Evolutionary conservation across 805 yeast species (phyloP).

Genomic region (Saccharomycopsis sp.): DNA sequence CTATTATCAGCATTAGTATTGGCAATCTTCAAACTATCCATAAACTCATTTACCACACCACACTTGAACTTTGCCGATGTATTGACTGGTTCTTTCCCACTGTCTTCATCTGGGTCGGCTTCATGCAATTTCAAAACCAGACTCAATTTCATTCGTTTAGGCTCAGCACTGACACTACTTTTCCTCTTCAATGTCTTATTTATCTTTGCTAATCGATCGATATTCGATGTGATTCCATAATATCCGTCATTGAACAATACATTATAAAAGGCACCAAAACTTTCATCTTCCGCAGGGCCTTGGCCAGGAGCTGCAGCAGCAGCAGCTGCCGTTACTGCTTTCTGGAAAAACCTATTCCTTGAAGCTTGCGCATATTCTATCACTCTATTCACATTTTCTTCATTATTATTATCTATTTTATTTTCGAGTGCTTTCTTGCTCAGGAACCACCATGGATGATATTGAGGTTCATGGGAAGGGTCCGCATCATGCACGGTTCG

Average conservation of each 20-base stretch:
- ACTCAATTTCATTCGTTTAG: too few species aligned
- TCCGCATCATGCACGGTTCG: slow-evolving; percentile 48
- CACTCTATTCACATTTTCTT: not conserved
- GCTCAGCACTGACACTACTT: not conserved
- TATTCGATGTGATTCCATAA: too few species aligned
- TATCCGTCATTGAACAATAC: slow-evolving; percentile 1
- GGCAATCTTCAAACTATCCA: not conserved
- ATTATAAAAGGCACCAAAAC: not conserved
- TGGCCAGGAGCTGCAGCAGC: not conserved
- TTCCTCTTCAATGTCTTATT: not conserved
- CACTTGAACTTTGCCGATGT: not conserved
- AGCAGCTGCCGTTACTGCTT: too few species aligned
- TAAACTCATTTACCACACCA: not conserved
- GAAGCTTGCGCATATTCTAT: not conserved
- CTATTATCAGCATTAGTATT: slow-evolving; percentile 1
- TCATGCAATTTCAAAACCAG: too few species aligned
- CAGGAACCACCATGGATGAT: slow-evolving; percentile 5
- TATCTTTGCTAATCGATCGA: not conserved
- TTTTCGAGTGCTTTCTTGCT: not conserved
- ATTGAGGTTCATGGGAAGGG: slow-evolving; percentile 4
- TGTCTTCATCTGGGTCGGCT: not conserved
- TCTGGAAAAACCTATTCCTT: not conserved
- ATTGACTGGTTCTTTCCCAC: not conserved
- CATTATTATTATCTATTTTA: not conserved
- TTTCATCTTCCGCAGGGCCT: not conserved